A percentile compares a stretch with the other conserved stretches of the same genome.
Conservation (phyloP, 2,329 filamentous ascomycete species). For the Grosmannia clavigera region DNA sequence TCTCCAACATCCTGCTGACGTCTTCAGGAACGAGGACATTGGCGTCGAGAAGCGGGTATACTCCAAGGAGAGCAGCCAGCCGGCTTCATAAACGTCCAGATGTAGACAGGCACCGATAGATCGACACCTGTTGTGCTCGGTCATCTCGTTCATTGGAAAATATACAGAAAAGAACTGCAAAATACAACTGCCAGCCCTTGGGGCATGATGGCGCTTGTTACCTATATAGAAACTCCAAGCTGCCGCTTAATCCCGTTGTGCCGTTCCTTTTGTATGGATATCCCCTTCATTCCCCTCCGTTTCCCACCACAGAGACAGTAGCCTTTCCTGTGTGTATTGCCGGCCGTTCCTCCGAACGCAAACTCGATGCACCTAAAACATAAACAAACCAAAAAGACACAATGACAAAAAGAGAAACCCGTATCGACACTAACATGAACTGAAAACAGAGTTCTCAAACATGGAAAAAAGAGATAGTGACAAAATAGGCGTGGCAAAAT, state of each 20-base stretch:
- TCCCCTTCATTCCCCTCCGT: background rate
- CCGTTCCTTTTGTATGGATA: background rate
- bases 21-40: conserved; percentile 45
- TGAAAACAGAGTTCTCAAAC: too few species aligned
- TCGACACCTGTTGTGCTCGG: too few species aligned
- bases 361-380: background rate
- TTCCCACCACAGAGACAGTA: background rate
- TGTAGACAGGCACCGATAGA: background rate
- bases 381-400: background rate
- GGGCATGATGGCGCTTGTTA: background rate
- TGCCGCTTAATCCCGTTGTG: background rate
- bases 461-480: background rate
- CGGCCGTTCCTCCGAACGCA: background rate
- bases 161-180: background rate
- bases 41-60: conserved; percentile 32
- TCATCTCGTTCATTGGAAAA: background rate
- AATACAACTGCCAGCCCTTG: background rate
- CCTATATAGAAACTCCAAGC: background rate
- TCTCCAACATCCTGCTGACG: background rate
- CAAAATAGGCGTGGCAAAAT: background rate
- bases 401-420: too few species aligned
- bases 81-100: background rate
- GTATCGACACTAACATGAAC: too few species aligned
- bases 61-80: conserved; percentile 19
- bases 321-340: background rate